phyloP scores from a whole-genome alignment of 2,329 filamentous ascomycete species.

The Aspergillus sp. region DNA sequence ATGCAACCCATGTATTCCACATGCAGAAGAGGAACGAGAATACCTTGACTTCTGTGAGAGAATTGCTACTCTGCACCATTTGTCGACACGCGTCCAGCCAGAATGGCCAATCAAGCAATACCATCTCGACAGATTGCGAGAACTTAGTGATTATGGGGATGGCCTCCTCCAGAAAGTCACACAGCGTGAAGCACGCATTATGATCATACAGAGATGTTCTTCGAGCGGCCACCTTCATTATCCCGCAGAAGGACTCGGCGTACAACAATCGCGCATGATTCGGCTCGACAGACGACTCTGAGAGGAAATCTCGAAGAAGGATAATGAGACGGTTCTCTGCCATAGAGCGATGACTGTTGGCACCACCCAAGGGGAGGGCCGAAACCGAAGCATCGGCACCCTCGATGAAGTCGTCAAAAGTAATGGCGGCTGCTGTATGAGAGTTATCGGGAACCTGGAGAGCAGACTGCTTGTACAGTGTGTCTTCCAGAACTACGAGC shows the following conservation, averaged over 20 bases:
- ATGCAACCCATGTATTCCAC: slow-evolving; percentile 65
- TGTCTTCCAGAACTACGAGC: slow-evolving; percentile 70
- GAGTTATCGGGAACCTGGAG: slow-evolving; percentile 42
- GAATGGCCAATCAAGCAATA: slow-evolving; percentile 59
- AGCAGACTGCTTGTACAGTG: slow-evolving; percentile 64
- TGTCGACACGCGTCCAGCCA: slow-evolving; percentile 75
- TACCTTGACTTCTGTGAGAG: slow-evolving; percentile 79
- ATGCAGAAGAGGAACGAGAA: slow-evolving; percentile 73
- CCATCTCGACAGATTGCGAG: slow-evolving; percentile 40
- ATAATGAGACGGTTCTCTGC: slow-evolving; percentile 82
- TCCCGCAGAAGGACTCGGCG: slow-evolving; percentile 63
- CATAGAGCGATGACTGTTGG: slow-evolving; percentile 71
- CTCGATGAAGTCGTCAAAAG: slow-evolving; percentile 60
- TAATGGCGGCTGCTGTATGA: slow-evolving; percentile 46
- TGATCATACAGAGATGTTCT: slow-evolving; percentile 75
- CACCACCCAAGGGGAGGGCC: slow-evolving; percentile 56
- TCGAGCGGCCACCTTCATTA: slow-evolving; percentile 67
- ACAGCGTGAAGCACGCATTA: slow-evolving; percentile 78
- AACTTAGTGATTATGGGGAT: slow-evolving; percentile 61
- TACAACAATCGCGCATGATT: slow-evolving; percentile 60
- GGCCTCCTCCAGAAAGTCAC: slow-evolving; percentile 81
- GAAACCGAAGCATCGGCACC: slow-evolving; percentile 61
- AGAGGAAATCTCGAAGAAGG: slow-evolving; percentile 72
- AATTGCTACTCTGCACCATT: slow-evolving; percentile 78
- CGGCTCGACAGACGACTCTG: slow-evolving; percentile 51